A percentile compares a stretch with the other conserved stretches of the same genome.
These are phyloP conservation scores for Cercospora sp. DNA, from an alignment of 2,329 filamentous ascomycete species.

Conservation along the genomic window DNA sequence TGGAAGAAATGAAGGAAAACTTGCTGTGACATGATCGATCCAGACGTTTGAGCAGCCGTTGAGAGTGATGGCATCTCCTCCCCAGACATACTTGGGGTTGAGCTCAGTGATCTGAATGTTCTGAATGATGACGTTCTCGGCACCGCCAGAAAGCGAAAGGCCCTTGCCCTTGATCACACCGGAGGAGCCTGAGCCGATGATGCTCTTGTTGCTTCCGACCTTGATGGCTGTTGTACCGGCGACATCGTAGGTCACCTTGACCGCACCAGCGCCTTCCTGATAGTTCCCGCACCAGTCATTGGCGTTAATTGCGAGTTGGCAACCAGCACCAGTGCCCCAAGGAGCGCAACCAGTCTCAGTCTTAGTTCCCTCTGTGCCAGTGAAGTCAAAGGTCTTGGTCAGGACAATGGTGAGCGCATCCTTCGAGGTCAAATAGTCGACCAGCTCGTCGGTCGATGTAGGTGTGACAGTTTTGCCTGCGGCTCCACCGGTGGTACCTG, in stretches of 20 bases:
- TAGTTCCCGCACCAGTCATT: slow-evolving; percentile 54
- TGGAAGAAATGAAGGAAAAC: slow-evolving; percentile 5
- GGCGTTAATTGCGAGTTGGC: slow-evolving; percentile 59
- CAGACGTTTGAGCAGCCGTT: slow-evolving; percentile 40
- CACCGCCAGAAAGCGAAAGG: slow-evolving; percentile 40
- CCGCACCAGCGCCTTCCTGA: slow-evolving; percentile 9
- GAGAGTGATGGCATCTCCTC: slow-evolving; percentile 43
- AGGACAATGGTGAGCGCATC: slow-evolving; percentile 59
- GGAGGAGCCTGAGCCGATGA: slow-evolving; percentile 43
- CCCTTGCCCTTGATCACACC: slow-evolving; percentile 48
- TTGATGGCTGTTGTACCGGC: slow-evolving; percentile 48
- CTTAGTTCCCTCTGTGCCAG: slow-evolving; percentile 54
- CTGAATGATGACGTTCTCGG: slow-evolving; percentile 57
- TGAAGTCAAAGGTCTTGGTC: slow-evolving; percentile 57
- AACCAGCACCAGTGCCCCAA: slow-evolving; percentile 42
- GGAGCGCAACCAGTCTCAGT: slow-evolving; percentile 59
- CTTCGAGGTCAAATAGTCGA: slow-evolving; percentile 58
- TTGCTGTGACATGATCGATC: slow-evolving; percentile 42
- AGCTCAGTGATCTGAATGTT: slow-evolving; percentile 43
- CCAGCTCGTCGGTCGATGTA: slow-evolving; percentile 54
- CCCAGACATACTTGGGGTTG: slow-evolving; percentile 44
- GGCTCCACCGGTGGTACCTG: slow-evolving; percentile 62
- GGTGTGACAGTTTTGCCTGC: slow-evolving; percentile 43
- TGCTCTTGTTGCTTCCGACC: slow-evolving; percentile 46
- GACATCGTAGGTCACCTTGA: slow-evolving; percentile 54